A percentile compares a stretch with the other conserved stretches of the same genome.
Conservation (phyloP, 306 rosid species). For the Canavalia gladiata region DNA sequence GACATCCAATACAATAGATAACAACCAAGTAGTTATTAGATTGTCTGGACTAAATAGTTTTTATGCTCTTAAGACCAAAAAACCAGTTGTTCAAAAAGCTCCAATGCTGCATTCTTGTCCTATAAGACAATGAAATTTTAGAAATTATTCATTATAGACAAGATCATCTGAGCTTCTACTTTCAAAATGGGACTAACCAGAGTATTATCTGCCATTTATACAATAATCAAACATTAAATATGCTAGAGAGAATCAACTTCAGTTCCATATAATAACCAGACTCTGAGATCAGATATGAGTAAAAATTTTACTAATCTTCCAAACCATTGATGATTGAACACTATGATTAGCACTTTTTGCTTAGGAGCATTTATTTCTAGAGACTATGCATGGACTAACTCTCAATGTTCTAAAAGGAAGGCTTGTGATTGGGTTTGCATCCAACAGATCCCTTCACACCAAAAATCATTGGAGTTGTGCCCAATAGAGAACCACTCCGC, state of each 20-base stretch:
- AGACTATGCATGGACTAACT: neutral
- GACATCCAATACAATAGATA: neutral
- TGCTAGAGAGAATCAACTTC: conserved; percentile 8
- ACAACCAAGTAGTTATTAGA: neutral
- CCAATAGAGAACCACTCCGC: neutral
- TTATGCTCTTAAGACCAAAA: neutral
- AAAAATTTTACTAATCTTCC: neutral
- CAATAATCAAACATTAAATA: neutral
- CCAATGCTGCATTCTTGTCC: neutral
- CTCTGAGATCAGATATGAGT: neutral
- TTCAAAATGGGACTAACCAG: neutral
- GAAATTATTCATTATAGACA: neutral
- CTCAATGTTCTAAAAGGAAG: neutral
- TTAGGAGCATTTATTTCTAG: neutral
- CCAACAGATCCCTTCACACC: neutral
- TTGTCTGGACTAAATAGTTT: neutral
- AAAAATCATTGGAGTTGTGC: neutral
- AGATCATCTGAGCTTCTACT: neutral
- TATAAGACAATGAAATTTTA: neutral
- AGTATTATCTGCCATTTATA: neutral
- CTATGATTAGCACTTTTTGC: neutral
- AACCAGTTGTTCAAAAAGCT: neutral
- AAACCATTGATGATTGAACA: neutral
- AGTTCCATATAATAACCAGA: neutral
- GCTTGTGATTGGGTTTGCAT: neutral